Conservation (phyloP, 768 basidiomycete genomes). For the Lentinula lateritia region DNA sequence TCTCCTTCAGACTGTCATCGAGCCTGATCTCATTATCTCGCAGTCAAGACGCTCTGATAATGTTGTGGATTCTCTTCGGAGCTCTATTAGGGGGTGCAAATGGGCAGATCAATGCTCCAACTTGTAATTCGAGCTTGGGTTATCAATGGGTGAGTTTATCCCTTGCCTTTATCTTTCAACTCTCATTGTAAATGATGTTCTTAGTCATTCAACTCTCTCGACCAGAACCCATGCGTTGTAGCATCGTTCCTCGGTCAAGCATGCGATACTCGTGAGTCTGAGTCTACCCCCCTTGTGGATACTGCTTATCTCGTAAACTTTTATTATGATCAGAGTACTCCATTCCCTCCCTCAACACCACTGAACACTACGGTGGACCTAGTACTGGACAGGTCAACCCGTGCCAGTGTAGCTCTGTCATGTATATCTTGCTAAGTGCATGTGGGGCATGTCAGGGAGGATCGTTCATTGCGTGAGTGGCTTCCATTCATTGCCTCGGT, state of each 20-base stretch:
- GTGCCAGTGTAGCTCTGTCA: background rate
- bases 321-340: background rate
- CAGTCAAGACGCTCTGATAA: background rate
- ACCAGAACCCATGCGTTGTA: constrained; percentile 23
- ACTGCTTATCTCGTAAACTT: background rate
- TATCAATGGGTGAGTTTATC: constrained; percentile 6
- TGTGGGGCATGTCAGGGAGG: constrained; percentile 3
- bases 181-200: background rate
- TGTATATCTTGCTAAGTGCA: background rate
- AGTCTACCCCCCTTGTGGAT: too few species aligned
- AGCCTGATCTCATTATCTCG: background rate
- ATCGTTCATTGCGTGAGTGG: background rate
- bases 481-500: background rate
- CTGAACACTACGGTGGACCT: background rate
- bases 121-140: background rate
- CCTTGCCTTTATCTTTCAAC: background rate
- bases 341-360: background rate
- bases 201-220: constrained; percentile 16
- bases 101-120: background rate
- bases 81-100: background rate
- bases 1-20: background rate
- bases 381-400: background rate
- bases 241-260: constrained; percentile 22
- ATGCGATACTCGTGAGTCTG: constrained; percentile 10
- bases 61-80: background rate